Base-by-base conservation (phyloP, 2,329 filamentous ascomycete genomes). In the Diaporthe humulicola region DNA sequence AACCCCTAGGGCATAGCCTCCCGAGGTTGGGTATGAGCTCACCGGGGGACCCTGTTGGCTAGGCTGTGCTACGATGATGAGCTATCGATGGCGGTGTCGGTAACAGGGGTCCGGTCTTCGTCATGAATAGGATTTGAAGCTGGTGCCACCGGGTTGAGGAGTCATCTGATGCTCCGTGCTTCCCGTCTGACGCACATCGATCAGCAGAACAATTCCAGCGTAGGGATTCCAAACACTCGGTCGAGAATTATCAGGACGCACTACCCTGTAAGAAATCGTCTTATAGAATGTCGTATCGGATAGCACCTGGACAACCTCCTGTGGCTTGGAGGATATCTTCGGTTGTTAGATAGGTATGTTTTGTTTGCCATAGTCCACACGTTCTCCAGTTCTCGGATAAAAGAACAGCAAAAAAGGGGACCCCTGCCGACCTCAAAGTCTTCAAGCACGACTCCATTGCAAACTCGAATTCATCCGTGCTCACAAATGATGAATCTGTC, bases 101-200 rank as follows among this genome's bases (percentile, higher is more conserved):
- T n/a, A 28, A 36, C 12, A 54, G 6, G 48, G 33, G 30, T 5
- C 30, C 22, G 61, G 48, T 40, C n/a, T 36, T 69, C 33, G 12
- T 19, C 8, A 28, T 28, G 15, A 38, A 33, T 33, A 54, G 33
- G 48, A 69, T 54, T 22, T 22, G 33, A 52, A 54, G 45, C 17
- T 69, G 48, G 33, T 69, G 45, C 64, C 48, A 50, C n/a, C 48
- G 17, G 48, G 28, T 14, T 36, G n/a, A 40, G n/a, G 45, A 40
- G 48, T 69, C 64, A 69, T 69, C 64, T 40, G 64, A 69, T 40
- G 64, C 38, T 38, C 64, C 33, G 45, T 30, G 64, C n/a, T 54
- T 17, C 19, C 48, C 64, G 64, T 69, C 30, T 52, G 48, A 52
- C 64, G 25, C 30, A 17, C n/a, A 30, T 25, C 33, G 15, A 40